Evolutionary conservation across 306 rosid species (phyloP), one percentile per base, ranked within the genome.

Genomic region (Acacia melanoxylon): DNA sequence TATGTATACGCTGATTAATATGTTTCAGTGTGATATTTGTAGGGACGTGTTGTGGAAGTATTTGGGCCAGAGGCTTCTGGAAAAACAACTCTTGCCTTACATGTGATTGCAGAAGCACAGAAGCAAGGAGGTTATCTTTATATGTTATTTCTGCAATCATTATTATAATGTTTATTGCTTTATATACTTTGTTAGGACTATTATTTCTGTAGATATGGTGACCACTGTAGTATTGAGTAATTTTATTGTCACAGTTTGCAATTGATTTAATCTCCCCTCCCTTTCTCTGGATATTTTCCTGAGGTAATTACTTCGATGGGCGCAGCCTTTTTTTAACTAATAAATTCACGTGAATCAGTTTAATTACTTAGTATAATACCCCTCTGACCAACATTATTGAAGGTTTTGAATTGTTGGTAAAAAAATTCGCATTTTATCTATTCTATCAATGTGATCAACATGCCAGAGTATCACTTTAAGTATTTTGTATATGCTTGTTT

Each of bases 51-150:
- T 69, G 97, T 89, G 88, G 98, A 95, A 91, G 90, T 95, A 81
- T 95, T 87, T 67, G 97, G 98, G 71, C 97, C 98, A 31, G 99
- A 95, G 87, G 98, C 98, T 76, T 93, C 99, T 74, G 99, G 98
- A 74, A 93, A 91, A 88, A 91, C 99, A 24, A 95, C 98, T 54
- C 98, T 93, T 79, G 95, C 90, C 68, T 87, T 93, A 59, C 97
- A 93, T 80, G 98, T 91, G 75, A 91, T 95, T 86, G 98, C 99
- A 9, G 94, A 95, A 86, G 92, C 98, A 74, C 99, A 95, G 37
- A 93, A 95, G 85, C 91, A 87, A 86, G 98, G 98, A 92, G 98
- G 98, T 94, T 83, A 70, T 76, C 20, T 79, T 51, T 80, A 65
- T 41, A 48, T 54, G 46, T 77, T 82, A n/a, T 81, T 78, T 78